Evolutionary conservation across 1,284 basidiomycete genomes (phyloP), one percentile per base, ranked within the genome.

Genomic region (Pseudozyma hubeiensis): DNA sequence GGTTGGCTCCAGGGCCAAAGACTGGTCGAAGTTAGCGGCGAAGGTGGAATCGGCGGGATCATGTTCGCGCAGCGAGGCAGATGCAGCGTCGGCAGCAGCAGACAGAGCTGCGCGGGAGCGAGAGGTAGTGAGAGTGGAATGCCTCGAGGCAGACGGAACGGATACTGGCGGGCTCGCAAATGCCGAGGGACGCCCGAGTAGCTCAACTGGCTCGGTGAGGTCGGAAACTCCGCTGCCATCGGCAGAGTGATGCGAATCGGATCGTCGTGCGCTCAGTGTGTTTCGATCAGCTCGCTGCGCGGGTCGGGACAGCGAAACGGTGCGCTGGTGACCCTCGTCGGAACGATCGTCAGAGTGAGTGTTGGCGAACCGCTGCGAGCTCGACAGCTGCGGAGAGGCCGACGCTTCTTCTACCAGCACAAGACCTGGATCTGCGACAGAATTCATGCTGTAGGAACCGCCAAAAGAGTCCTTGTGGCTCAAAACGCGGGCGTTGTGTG

Each of bases 381-480:
- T 45, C 24, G 13, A 50, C 0, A 45, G 5, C 14, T 16, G 35
- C 7, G 54, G 49, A 19, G 55, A 58, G 0, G 41, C 31, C 2
- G 51, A 41, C 8, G 53, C 31, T 16, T 72, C 60, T 17, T 72
- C 64, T 9, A 55, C 53, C 3, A 64, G 64, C 29, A 63, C 60
- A 3, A 53, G 45, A 39, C 48, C 54, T 30, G 55, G 44, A 5
- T 72, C 64, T 1, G 39, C 35, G 7, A 37, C 58, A 13, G 51
- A 17, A 16, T 43, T 49, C 49, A 73, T 24, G n/a, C 45, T 66
- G 16, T 65, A 65, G 7, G 65, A 55, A 11, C 71, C 71, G 13
- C 71, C 71, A 34, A 75, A 75, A 0, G 72, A 75, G 50, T 70
- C 67, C 51, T 70, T 75, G 57, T 75, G 72, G 14, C 59, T 69